Evolutionary conservation across 73 alveolate genomes (phyloP), one percentile per base, ranked within the genome.

Genomic region (Paramecium caudatum): DNA sequence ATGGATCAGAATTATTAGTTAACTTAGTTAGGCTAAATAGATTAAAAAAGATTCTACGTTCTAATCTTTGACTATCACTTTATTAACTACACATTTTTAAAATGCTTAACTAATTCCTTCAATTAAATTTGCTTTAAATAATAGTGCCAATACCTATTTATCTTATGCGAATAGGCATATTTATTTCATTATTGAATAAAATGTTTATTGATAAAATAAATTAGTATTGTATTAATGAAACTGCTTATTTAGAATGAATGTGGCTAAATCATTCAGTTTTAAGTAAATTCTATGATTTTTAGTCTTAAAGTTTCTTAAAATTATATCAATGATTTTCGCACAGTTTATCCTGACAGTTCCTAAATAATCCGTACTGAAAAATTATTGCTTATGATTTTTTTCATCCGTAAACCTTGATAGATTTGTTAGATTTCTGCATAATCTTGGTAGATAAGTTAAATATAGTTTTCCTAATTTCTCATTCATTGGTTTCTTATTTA

Each of bases 41-140:
- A 55, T 21, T 55, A 55, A 25, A 46, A n/a, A n/a, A n/a, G n/a
- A n/a, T 10, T 55, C 80, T 21, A 55, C 80, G 30, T 55, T 55
- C 4, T 43, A 37, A 27, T 55, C 23, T 12, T 23, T 55, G 23
- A 55, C 80, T 55, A 55, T 55, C 30, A 55, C 80, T 55, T 55
- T 55, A 10, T 55, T 55, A 1, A 55, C 46, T 9, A 55, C 80
- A 55, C 30, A 27, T 55, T 55, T 55, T 27, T 23, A 43, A 21
- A 23, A 55, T 55, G 80, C 80, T 55, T 55, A 55, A 55, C 80
- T 55, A 25, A 55, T 55, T 17, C 80, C 80, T 55, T 55, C 80
- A 7, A 55, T 27, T 5, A 55, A 43, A 55, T 55, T 55, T 12
- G 80, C 80, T 55, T 55, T 55, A 55, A 55, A 55, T 55, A 55